Conservation (phyloP, 371 early-diverging fungal genomes). For the Mucor racemosus region DNA sequence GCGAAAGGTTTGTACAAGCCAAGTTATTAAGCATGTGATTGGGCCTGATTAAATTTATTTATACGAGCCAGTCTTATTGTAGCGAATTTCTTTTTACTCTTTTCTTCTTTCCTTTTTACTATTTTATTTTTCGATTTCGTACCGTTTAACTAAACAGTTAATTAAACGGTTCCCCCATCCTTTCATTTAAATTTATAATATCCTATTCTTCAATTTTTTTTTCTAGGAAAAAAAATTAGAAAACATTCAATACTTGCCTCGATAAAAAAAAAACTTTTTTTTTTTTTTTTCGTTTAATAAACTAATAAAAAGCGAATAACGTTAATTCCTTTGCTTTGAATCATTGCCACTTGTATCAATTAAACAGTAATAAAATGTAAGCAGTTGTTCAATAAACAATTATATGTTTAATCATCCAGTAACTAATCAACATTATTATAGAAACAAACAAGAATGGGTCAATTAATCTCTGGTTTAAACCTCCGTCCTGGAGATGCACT, state of each 20-base stretch:
- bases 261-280: too few species aligned
- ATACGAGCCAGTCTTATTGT: background rate
- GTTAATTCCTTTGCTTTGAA: background rate
- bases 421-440: background rate
- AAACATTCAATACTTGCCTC: background rate
- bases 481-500: constrained; percentile 45
- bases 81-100: background rate
- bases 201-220: background rate
- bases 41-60: background rate
- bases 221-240: background rate
- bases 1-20: background rate
- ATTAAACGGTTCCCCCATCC: constrained; percentile 10
- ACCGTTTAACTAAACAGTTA: background rate
- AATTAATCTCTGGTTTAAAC: constrained; percentile 48
- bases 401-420: background rate
- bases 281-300: background rate
- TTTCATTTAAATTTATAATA: constrained; percentile 6
- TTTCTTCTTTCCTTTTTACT: background rate
- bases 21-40: background rate
- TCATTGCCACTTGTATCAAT: background rate
- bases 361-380: background rate
- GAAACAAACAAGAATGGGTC: constrained; percentile 35
- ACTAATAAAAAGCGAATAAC: background rate
- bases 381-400: background rate
- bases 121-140: background rate